These are phyloP conservation scores for Gossypium laxum DNA, from an alignment of 441 rosid species.

Conservation along the genomic window DNA sequence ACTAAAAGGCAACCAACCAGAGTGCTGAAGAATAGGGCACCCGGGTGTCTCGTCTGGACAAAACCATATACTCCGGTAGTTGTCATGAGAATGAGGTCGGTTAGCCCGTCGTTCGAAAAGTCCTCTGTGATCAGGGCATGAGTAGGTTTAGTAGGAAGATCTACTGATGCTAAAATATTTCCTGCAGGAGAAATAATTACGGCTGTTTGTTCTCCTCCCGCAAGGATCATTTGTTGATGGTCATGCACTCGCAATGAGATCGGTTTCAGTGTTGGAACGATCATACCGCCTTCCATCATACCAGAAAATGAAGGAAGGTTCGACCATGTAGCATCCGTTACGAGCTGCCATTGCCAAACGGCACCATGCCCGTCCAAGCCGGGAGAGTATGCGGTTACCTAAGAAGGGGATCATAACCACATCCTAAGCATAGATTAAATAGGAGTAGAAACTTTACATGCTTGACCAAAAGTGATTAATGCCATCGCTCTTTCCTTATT, in stretches of 20 bases:
- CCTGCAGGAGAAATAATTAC: conserved; percentile 81
- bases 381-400: conserved; percentile 88
- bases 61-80: conserved; percentile 82
- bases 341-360: conserved; percentile 87
- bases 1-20: conserved; percentile 82
- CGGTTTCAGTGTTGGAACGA: conserved; percentile 75
- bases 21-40: conserved; percentile 95
- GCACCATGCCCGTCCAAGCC: conserved; percentile 80
- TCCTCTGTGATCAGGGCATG: conserved; percentile 76
- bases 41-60: conserved; percentile 92
- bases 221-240: conserved; percentile 80
- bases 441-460: neutral
- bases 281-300: conserved; percentile 61
- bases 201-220: conserved; percentile 84
- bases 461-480: neutral
- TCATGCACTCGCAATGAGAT: conserved; percentile 64
- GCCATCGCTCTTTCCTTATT: neutral
- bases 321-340: conserved; percentile 87
- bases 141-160: conserved; percentile 81
- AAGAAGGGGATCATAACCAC: conserved; percentile 17
- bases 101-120: conserved; percentile 81
- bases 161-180: conserved; percentile 54
- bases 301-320: conserved; percentile 90
- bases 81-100: conserved; percentile 78
- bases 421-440: conserved; percentile 7